Percentiles rank a stretch among this genome's conserved stretches.
phyloP scores from a whole-genome alignment of 805 yeast genomes.

The Myxozyma sirexii region DNA sequence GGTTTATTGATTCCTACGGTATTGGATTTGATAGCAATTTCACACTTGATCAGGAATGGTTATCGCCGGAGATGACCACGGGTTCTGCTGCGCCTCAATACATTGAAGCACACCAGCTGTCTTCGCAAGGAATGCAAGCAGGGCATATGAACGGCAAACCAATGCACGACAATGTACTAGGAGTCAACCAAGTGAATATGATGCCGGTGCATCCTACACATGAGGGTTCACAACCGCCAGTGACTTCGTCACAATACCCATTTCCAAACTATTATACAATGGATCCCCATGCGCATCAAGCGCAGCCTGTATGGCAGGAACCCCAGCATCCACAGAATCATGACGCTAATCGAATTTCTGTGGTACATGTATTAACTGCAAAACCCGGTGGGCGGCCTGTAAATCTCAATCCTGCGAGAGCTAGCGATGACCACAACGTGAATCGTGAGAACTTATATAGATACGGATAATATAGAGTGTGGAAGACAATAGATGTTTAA shows the following conservation, averaged over 20 bases:
- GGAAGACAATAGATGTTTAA: too few species aligned
- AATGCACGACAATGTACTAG: background rate
- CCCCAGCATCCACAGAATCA: background rate
- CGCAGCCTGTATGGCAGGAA: background rate
- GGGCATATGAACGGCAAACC: background rate
- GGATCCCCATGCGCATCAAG: background rate
- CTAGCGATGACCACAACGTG: background rate
- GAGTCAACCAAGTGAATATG: background rate
- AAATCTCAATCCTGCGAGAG: background rate
- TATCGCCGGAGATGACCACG: constrained; percentile 5
- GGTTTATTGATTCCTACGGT: constrained; percentile 31
- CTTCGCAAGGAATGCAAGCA: background rate
- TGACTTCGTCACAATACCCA: background rate
- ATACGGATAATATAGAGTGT: too few species aligned
- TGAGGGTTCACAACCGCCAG: background rate
- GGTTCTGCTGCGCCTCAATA: background rate
- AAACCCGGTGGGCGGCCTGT: background rate
- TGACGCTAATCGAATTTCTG: background rate
- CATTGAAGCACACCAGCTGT: background rate
- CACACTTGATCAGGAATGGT: constrained; percentile 18
- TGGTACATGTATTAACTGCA: background rate
- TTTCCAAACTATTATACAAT: background rate
- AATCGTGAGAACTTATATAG: background rate
- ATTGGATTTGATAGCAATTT: constrained; percentile 27
- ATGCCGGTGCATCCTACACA: background rate